These are phyloP conservation scores for Smallanthus sonchifolius DNA, from an alignment of 129 eudicot genomes.

Conservation along the genomic window DNA sequence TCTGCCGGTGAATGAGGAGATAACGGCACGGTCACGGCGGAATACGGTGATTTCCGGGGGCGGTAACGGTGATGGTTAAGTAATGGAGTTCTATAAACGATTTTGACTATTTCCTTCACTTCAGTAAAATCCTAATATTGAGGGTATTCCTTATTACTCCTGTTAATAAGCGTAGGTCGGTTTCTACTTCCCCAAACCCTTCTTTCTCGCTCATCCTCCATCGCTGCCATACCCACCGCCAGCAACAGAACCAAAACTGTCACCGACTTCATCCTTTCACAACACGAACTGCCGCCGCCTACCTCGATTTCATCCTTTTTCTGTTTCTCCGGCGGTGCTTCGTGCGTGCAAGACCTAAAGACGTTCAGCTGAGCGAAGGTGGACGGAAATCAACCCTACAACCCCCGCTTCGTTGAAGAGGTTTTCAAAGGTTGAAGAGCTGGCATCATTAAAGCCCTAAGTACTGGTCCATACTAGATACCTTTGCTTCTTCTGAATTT, in stretches of 20 bases:
- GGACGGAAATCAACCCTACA: conserved; percentile 65
- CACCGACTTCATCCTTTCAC: too few relatives aligned
- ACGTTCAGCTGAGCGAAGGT: conserved; percentile 30
- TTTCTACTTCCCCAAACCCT: too few relatives aligned
- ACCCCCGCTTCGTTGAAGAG: conserved; percentile 72
- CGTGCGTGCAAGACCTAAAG: too few relatives aligned
- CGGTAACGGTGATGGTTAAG: conserved; percentile 26
- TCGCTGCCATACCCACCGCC: too few relatives aligned
- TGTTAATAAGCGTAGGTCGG: too few relatives aligned
- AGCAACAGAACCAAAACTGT: too few relatives aligned
- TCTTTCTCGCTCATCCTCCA: too few relatives aligned
- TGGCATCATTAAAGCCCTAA: conserved; percentile 73
- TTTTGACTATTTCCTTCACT: conserved; percentile 28
- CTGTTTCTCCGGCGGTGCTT: too few relatives aligned
- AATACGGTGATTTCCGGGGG: conserved; percentile 9
- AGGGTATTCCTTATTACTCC: not conserved
- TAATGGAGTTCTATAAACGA: conserved; percentile 13
- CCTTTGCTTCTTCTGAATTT: not conserved
- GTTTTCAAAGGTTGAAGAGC: conserved; percentile 74
- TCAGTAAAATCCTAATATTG: conserved; percentile 22
- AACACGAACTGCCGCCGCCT: too few relatives aligned
- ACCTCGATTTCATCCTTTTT: too few relatives aligned
- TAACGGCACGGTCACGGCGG: conserved; percentile 12
- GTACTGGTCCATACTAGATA: conserved; percentile 34
- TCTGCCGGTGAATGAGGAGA: conserved; percentile 14